Evolutionary conservation across 139 green algal genomes (phyloP).

Genomic region (Nannochloris sp.): DNA sequence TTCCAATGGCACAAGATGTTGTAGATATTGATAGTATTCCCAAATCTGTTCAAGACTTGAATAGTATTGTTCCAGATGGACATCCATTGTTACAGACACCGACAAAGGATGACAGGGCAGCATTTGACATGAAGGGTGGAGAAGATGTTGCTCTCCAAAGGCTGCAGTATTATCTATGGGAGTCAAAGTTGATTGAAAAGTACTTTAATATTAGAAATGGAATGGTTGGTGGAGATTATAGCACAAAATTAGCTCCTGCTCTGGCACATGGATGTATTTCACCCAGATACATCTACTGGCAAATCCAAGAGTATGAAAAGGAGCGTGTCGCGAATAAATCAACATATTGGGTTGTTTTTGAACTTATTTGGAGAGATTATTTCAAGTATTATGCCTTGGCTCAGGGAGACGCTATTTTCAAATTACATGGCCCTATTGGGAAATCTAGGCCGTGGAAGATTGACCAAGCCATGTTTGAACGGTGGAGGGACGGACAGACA

Average conservation of each 20-base stretch:
- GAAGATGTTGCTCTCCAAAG: slow-evolving; percentile 77
- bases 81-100: neutral
- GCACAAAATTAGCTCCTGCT: slow-evolving; percentile 88
- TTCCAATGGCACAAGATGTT: slow-evolving; percentile 41
- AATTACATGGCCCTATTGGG: slow-evolving; percentile 30
- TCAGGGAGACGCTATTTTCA: slow-evolving; percentile 84
- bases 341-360: slow-evolving; percentile 91
- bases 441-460: slow-evolving; percentile 35
- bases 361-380: slow-evolving; percentile 91
- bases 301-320: slow-evolving; percentile 79
- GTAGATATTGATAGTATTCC: neutral
- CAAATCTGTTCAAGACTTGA: neutral
- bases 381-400: slow-evolving; percentile 88
- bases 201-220: slow-evolving; percentile 82
- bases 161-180: slow-evolving; percentile 92
- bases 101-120: slow-evolving; percentile 11
- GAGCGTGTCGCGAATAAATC: slow-evolving; percentile 76
- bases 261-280: slow-evolving; percentile 86
- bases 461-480: slow-evolving; percentile 35
- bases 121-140: slow-evolving; percentile 78
- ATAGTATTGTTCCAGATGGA: neutral
- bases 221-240: slow-evolving; percentile 91
- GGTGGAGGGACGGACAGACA: slow-evolving; percentile 76
- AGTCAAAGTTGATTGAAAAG: slow-evolving; percentile 50
- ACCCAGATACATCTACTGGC: slow-evolving; percentile 56